Percentiles rank a stretch among this genome's conserved stretches.
These are phyloP conservation scores for Teunomyces barrocoloradensis DNA, from an alignment of 805 yeast genomes.

Conservation along the genomic window DNA sequence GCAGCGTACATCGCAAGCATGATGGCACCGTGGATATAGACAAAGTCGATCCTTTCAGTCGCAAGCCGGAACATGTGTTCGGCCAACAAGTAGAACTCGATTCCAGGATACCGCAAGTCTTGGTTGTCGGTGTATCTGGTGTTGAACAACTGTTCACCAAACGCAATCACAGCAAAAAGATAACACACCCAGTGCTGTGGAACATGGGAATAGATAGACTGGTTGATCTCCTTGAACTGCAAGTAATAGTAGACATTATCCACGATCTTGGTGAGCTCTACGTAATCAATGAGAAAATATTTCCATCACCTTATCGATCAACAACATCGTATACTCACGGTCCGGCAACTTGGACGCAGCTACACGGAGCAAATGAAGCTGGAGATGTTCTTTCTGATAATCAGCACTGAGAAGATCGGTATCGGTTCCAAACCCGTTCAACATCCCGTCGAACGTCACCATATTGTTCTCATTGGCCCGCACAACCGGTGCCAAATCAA, in stretches of 20 bases:
- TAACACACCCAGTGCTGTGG: conserved; percentile 11
- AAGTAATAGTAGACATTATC: conserved; percentile 5
- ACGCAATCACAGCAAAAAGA: conserved; percentile 34
- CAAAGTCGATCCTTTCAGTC: conserved; percentile 26
- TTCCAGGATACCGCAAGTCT: conserved; percentile 26
- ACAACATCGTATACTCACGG: conserved; percentile 4
- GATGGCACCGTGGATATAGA: conserved; percentile 35
- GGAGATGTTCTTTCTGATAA: not conserved
- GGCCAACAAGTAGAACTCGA: conserved; percentile 31
- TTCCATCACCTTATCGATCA: conserved; percentile 24
- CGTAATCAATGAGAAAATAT: conserved; percentile 32
- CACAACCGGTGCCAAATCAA: no score
- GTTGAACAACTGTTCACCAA: conserved; percentile 35
- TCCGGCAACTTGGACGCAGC: not conserved
- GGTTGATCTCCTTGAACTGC: not conserved
- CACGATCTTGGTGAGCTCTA: conserved; percentile 16
- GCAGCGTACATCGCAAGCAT: conserved; percentile 36
- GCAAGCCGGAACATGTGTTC: conserved; percentile 30
- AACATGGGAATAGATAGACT: not conserved
- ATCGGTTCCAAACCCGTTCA: not conserved
- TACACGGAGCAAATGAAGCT: not conserved
- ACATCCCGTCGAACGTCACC: not conserved
- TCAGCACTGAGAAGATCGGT: not conserved
- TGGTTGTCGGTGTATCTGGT: conserved; percentile 4
- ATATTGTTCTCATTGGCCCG: not conserved